Evolutionary conservation across 257 asterid genomes (phyloP).

Genomic region (Ehretia macrophylla): DNA sequence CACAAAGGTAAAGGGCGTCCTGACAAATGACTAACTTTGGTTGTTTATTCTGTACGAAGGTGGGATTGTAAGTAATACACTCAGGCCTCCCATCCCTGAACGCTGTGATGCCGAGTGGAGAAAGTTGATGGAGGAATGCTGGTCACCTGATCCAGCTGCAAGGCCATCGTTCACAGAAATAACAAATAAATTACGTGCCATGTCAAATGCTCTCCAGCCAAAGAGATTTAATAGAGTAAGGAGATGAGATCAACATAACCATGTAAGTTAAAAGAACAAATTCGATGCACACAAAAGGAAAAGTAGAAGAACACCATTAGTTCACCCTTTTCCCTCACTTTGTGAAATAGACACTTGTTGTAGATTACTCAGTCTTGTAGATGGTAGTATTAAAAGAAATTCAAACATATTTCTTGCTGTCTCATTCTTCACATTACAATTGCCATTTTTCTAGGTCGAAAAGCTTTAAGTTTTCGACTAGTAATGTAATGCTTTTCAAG

Average conservation of each 20-base stretch:
- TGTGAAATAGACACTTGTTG: background rate
- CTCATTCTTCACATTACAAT: background rate
- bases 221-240: slow-evolving; percentile 47
- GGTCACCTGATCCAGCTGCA: slow-evolving; percentile 71
- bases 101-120: slow-evolving; percentile 79
- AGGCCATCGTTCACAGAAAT: slow-evolving; percentile 88
- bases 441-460: background rate
- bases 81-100: slow-evolving; percentile 82
- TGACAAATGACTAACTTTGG: background rate
- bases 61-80: slow-evolving; percentile 79
- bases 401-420: no score
- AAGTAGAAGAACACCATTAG: background rate
- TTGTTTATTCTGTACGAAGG: slow-evolving; percentile 32
- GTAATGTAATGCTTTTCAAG: background rate
- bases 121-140: slow-evolving; percentile 85
- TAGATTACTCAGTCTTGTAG: background rate
- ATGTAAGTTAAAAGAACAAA: slow-evolving; percentile 7
- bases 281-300: background rate
- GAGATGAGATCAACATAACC: slow-evolving; percentile 27
- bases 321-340: background rate
- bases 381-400: background rate
- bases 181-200: slow-evolving; percentile 59
- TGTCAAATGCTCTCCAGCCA: slow-evolving; percentile 59
- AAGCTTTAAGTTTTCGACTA: background rate
- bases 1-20: no score